phyloP scores from a whole-genome alignment of 164 flowering plant species.

The Santalum album region DNA sequence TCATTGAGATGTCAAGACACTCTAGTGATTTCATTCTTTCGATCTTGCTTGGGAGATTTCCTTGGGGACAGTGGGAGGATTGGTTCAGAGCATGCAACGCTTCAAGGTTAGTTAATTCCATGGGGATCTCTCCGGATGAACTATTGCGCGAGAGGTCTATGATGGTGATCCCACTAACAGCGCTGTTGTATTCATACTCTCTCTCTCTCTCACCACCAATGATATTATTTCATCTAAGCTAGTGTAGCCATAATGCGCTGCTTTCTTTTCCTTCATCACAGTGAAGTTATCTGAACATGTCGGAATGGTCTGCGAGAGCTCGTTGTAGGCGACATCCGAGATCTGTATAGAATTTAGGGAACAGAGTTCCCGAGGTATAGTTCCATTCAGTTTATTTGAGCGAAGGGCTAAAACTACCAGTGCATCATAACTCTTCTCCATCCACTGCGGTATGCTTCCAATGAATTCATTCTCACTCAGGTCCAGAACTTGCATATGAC shows the following conservation, averaged over 20 bases:
- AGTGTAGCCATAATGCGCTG: not conserved
- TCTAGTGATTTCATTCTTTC: not conserved
- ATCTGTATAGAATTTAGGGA: not conserved
- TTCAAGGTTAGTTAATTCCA: not conserved
- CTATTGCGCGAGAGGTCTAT: not conserved
- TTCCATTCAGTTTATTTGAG: not conserved
- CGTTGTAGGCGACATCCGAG: not conserved
- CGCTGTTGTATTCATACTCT: not conserved
- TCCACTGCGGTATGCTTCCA: not conserved
- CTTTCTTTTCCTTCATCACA: not conserved
- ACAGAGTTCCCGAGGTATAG: not conserved
- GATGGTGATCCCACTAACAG: not conserved
- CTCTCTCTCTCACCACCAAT: not conserved
- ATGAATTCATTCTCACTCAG: not conserved
- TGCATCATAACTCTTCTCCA: not conserved
- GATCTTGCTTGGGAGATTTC: not conserved
- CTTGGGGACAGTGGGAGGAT: too few species aligned
- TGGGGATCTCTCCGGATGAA: not conserved
- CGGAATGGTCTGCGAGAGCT: not conserved
- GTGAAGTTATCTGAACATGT: not conserved
- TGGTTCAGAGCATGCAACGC: not conserved
- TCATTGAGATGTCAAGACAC: not conserved
- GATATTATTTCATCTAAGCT: not conserved
- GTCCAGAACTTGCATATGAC: not conserved
- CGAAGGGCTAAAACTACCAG: not conserved